Base-by-base conservation (phyloP, 805 yeast species). In the Pichia kluyveri region DNA sequence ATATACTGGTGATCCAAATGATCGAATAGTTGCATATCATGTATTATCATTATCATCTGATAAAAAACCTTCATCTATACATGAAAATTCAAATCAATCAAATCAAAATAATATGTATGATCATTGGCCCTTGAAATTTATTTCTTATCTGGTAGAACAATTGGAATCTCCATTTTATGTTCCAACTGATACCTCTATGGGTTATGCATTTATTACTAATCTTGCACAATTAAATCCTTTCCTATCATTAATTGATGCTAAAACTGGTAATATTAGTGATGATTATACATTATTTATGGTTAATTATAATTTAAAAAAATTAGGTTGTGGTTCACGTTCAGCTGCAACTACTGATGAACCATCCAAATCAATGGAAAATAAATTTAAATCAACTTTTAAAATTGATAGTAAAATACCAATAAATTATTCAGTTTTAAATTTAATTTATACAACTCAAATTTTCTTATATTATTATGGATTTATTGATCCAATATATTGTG, bases 261-360 rank as follows among this genome's bases (percentile, higher is more conserved):
- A 82, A 1, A 69, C 70, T 34, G 90, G 90, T 1, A 65, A 75
- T 30, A 65, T 69, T 0, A 69, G 78, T 2, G 52, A 45, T 3
- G 47, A 56, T 12, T 78, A 82, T 71, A 70, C 70, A 19, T 65
- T 69, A 41, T 91, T 86, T 60, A 75, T 77, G 44, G 79, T 86
- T 10, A 90, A 89, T 60, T 81, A 86, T 47, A 82, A 89, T 64
- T 68, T 93, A 56, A 78, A 84, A 54, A 77, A 86, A 56, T 62
- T 89, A 45, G 80, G 82, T 23, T 91, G 98, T 64, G 84, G 88
- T 46, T 95, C 97, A 10, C 71, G 99, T 50, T 80, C 96, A 0
- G 83, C 89, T 0, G 71, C 89, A 42, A 66, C 88, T 34, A 70
- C 86, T 12, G 72, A 81, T n/a, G 71, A 71, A 31, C 87, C 96